Evolutionary conservation across 139 green algal species (phyloP), one percentile per base, ranked within the genome.

Genomic region (Haematococcus lacustris): DNA sequence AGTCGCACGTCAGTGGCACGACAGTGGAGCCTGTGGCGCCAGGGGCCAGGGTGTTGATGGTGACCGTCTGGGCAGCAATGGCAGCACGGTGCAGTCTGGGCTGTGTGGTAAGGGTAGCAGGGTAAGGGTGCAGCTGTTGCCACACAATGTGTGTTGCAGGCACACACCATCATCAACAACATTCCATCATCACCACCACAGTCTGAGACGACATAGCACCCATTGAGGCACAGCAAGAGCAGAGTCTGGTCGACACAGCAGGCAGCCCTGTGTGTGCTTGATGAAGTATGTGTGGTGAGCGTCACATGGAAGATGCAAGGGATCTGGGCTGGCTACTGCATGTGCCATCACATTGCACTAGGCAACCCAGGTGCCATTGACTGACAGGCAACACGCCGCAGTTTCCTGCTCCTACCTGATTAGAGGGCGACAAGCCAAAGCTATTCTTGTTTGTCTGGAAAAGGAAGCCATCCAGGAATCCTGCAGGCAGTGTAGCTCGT

Each of bases 391-490:
- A 41, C 26, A 38, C 34, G 7, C 33, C 13, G 9, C 13, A n/a
- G 17, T 57, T n/a, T 25, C 13, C 41, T 28, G 26, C 73, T 13
- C 43, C 13, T 21, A 75, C 70, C 73, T 93, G 87, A 40, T 82
- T 80, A 4, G 68, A 75, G 21, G 93, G 89, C 17, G 79, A 76
- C 35, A 98, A 74, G 13, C 94, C 94, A 70, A 96, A 96, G 38
- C 74, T 80, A 80, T 97, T 97, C 73, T 89, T 93, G 86, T 98
- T 98, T 66, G 98, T 90, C 73, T 93, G 87, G 30, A 98, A 88
- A 91, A 97, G 95, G 64, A 98, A 91, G 7, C 90, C 91, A 78
- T 96, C 88, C 65, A 98, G 63, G 0, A 82, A 60, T 1, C 38
- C 64, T 61, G 53, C 38, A 51, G 51, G 59, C 1, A 39, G 3